Evolutionary conservation across 768 basidiomycete species (phyloP).

Genomic region (Basidioascus undulatus): DNA sequence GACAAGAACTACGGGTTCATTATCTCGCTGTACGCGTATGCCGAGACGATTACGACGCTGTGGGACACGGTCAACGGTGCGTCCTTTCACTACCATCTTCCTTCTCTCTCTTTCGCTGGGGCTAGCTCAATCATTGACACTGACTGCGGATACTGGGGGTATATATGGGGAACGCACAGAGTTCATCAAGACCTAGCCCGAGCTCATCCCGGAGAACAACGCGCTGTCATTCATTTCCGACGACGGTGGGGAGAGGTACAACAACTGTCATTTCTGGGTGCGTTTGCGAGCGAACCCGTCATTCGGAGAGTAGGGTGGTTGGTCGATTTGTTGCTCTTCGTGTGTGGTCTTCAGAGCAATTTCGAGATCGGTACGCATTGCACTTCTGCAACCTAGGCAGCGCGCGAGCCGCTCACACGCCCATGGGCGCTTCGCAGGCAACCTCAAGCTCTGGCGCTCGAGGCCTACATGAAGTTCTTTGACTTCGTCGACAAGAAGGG

Average conservation of each 20-base stretch:
- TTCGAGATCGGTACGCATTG: conserved; percentile 72
- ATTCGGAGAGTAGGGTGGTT: background rate
- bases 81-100: conserved; percentile 1
- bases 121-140: too few species aligned
- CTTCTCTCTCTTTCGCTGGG: background rate
- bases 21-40: conserved; percentile 49
- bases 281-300: background rate
- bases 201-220: conserved; percentile 37
- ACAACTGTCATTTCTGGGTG: background rate
- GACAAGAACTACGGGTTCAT: conserved; percentile 77
- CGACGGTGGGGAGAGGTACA: conserved; percentile 27
- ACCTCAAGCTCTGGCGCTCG: conserved; percentile 8
- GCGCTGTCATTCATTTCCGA: conserved; percentile 52
- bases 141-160: too few species aligned
- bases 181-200: conserved; percentile 39
- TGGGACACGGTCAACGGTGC: conserved; percentile 50
- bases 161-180: too few species aligned
- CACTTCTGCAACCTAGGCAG: conserved; percentile 41
- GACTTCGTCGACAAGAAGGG: conserved; percentile 54
- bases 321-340: background rate
- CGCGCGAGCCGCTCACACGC: too few species aligned
- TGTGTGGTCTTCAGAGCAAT: conserved; percentile 30
- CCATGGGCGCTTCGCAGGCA: conserved; percentile 3
- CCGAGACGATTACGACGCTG: conserved; percentile 52
- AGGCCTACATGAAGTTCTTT: conserved; percentile 58